phyloP scores from a whole-genome alignment of 2,329 filamentous ascomycete species.

The Bipolaris bicolor region DNA sequence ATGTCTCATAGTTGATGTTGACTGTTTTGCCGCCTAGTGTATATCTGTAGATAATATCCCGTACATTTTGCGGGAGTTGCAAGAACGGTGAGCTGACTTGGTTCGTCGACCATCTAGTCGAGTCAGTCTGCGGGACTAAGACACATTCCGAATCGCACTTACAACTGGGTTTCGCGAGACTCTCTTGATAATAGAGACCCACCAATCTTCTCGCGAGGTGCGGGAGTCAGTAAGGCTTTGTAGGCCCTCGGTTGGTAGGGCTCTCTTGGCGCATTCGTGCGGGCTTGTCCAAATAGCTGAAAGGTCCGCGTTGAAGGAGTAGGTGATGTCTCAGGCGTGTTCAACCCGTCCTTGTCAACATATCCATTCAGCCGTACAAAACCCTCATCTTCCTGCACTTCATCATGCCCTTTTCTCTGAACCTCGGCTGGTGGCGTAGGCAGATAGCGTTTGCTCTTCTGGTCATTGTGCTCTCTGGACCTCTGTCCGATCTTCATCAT shows the following conservation, averaged over 20 bases:
- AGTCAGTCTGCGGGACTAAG: neutral
- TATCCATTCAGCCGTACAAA: neutral
- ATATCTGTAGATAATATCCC: conserved; percentile 30
- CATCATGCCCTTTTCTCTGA: conserved; percentile 16
- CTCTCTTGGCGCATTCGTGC: conserved; percentile 16
- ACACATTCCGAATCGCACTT: conserved; percentile 6
- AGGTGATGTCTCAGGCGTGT: neutral
- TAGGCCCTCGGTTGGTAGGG: conserved; percentile 23
- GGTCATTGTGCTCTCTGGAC: conserved; percentile 1
- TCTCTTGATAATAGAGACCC: conserved; percentile 14
- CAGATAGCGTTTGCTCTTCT: conserved; percentile 20
- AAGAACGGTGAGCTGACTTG: conserved; percentile 34
- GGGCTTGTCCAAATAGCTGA: conserved; percentile 12
- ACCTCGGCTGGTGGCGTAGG: conserved; percentile 32
- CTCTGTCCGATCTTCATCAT: conserved; percentile 14
- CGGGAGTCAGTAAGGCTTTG: conserved; percentile 13
- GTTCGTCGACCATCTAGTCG: conserved; percentile 31
- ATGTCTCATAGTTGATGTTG: conserved; percentile 32
- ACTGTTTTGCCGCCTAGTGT: conserved; percentile 36
- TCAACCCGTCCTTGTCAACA: neutral
- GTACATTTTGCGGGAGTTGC: conserved; percentile 32
- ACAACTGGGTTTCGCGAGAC: conserved; percentile 24
- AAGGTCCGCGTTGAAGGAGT: conserved; percentile 14
- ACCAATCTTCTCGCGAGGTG: conserved; percentile 17
- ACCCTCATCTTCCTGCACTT: conserved; percentile 6